Percentiles rank a stretch among this genome's conserved stretches.
These are phyloP conservation scores for Pythium brassicae DNA, from an alignment of 352 stramenopile species.

Conservation along the genomic window DNA sequence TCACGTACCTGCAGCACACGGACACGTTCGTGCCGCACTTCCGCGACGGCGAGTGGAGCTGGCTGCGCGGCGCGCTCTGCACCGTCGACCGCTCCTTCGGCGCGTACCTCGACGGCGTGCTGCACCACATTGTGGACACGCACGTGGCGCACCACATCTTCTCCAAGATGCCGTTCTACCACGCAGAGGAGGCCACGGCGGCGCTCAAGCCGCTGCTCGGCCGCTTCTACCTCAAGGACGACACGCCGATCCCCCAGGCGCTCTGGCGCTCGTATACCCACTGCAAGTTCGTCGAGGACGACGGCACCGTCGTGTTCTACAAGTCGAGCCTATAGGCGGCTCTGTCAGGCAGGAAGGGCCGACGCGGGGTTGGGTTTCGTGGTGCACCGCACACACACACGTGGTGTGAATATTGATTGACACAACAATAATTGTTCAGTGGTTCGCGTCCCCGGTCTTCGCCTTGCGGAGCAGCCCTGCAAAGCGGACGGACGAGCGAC, in stretches of 20 bases:
- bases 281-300: constrained; percentile 94
- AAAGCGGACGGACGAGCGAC: too few species aligned
- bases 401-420: too few species aligned
- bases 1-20: constrained; percentile 98
- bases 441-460: too few species aligned
- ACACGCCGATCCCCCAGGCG: constrained; percentile 81
- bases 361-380: too few species aligned
- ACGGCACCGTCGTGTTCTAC: constrained; percentile 90
- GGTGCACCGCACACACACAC: too few species aligned
- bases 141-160: constrained; percentile 99
- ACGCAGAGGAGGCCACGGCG: constrained; percentile 93
- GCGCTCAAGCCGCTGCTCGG: constrained; percentile 91
- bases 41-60: constrained; percentile 92
- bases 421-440: too few species aligned
- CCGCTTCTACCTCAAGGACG: constrained; percentile 96
- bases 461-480: too few species aligned
- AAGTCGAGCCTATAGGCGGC: constrained; percentile 58
- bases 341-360: neutral
- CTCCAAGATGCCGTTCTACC: constrained; percentile 99
- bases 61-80: constrained; percentile 94
- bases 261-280: constrained; percentile 91
- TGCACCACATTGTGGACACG: constrained; percentile 98
- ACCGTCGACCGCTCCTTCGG: constrained; percentile 98
- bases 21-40: constrained; percentile 98
- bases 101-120: constrained; percentile 93